phyloP scores from a whole-genome alignment of 768 basidiomycete genomes.

The Sistotremastrum niveocremeum region DNA sequence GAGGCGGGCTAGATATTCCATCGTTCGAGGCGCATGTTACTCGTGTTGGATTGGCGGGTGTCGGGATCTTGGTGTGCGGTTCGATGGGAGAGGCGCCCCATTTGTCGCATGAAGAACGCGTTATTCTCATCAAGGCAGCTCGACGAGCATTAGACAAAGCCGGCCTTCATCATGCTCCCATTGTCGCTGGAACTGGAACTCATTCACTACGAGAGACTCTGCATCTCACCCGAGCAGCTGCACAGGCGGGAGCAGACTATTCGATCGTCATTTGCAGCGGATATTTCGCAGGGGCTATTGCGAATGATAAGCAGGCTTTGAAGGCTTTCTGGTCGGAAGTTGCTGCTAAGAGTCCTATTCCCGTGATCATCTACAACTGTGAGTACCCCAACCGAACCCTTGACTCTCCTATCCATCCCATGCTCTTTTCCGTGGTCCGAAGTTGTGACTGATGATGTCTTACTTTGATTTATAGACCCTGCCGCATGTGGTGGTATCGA shows the following conservation, averaged over 20 bases:
- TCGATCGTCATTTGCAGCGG: slow-evolving; percentile 77
- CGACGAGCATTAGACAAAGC: slow-evolving; percentile 59
- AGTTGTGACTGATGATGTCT: not conserved
- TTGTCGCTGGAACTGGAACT: slow-evolving; percentile 74
- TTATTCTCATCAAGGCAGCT: slow-evolving; percentile 46
- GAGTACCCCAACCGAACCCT: slow-evolving; percentile 15
- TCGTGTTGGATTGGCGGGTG: slow-evolving; percentile 49
- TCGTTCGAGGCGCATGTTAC: slow-evolving; percentile 57
- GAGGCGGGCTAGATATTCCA: slow-evolving; percentile 36
- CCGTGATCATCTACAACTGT: slow-evolving; percentile 86
- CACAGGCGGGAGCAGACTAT: slow-evolving; percentile 75
- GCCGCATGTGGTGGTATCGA: slow-evolving; percentile 84
- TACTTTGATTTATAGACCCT: slow-evolving; percentile 39
- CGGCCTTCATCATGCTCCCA: slow-evolving; percentile 42
- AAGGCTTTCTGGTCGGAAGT: slow-evolving; percentile 73
- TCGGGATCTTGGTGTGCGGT: slow-evolving; percentile 60
- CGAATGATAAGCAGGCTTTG: slow-evolving; percentile 46
- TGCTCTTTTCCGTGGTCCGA: not conserved
- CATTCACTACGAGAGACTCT: slow-evolving; percentile 78
- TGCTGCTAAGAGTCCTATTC: slow-evolving; percentile 66
- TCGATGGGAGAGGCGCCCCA: slow-evolving; percentile 84
- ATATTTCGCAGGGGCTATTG: slow-evolving; percentile 72
- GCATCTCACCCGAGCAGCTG: slow-evolving; percentile 60
- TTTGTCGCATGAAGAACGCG: slow-evolving; percentile 52
- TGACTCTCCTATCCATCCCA: slow-evolving; percentile 5